A percentile compares a stretch with the other conserved stretches of the same genome.
Evolutionary conservation across 1,284 basidiomycete species (phyloP).

Genomic region (Meira nashicola): DNA sequence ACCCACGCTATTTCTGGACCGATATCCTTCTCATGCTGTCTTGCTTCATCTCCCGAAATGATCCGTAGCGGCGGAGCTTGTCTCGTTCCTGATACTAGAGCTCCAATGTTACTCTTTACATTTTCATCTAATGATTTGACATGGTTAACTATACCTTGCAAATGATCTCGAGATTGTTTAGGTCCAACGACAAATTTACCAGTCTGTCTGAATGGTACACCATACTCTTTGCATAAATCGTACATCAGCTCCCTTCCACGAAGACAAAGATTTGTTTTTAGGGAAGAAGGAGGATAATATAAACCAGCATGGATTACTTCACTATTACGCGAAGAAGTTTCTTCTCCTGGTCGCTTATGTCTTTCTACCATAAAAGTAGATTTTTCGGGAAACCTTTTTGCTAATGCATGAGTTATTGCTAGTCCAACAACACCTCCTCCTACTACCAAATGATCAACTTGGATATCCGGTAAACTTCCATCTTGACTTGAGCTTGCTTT

Average conservation of each 20-base stretch:
- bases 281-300: conserved; percentile 72
- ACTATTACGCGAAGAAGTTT: conserved; percentile 71
- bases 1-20: conserved; percentile 67
- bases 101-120: not conserved
- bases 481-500: not conserved
- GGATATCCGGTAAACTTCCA: conserved; percentile 61
- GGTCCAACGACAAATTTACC: conserved; percentile 63
- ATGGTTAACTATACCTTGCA: conserved; percentile 32
- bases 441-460: conserved; percentile 84
- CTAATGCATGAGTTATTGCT: conserved; percentile 73
- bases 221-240: conserved; percentile 64
- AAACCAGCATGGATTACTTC: conserved; percentile 82
- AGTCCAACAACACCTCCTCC: conserved; percentile 88
- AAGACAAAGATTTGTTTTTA: conserved; percentile 82
- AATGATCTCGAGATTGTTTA: conserved; percentile 25
- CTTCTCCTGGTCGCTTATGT: conserved; percentile 56
- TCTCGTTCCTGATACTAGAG: not conserved
- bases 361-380: conserved; percentile 83
- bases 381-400: conserved; percentile 64
- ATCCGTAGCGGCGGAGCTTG: conserved; percentile 59
- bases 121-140: conserved; percentile 21
- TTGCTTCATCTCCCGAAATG: conserved; percentile 68
- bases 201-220: conserved; percentile 68
- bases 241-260: conserved; percentile 83
- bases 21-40: conserved; percentile 75